A percentile compares a stretch with the other conserved stretches of the same genome.
phyloP scores from a whole-genome alignment of 2,329 filamentous ascomycete species.

The Didymellaceae sp. region DNA sequence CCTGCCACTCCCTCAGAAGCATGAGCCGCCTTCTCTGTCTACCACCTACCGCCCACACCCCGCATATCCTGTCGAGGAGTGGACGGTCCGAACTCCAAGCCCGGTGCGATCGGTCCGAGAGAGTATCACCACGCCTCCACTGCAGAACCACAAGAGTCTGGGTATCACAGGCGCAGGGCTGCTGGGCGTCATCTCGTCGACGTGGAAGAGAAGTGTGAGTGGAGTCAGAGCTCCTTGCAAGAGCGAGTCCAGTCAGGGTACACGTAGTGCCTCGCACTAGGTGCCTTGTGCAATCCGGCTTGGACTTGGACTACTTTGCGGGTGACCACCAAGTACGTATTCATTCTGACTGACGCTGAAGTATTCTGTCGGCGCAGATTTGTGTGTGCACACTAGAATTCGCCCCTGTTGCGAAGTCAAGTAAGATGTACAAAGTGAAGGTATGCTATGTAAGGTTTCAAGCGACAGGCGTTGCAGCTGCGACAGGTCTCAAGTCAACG shows the following conservation, averaged over 20 bases:
- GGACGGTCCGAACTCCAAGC: constrained; percentile 38
- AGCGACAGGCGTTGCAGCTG: too few relatives aligned
- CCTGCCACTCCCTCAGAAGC: constrained; percentile 31
- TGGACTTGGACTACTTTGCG: too few relatives aligned
- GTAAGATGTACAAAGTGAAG: too few relatives aligned
- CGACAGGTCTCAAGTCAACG: too few relatives aligned
- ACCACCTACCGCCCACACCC: constrained; percentile 33
- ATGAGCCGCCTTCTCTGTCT: constrained; percentile 13
- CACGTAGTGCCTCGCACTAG: constrained; percentile 4
- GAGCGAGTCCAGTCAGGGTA: not conserved
- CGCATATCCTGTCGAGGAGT: constrained; percentile 34
- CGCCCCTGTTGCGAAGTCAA: too few relatives aligned
- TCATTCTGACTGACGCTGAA: too few relatives aligned
- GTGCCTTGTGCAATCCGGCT: too few relatives aligned
- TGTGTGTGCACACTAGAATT: too few relatives aligned
- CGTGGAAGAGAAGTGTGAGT: constrained; percentile 33
- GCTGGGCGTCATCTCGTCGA: constrained; percentile 28
- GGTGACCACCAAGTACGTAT: too few relatives aligned
- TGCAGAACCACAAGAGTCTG: constrained; percentile 17
- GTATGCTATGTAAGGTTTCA: too few relatives aligned
- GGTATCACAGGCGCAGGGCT: constrained; percentile 20
- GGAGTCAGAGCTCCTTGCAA: not conserved
- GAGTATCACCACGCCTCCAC: constrained; percentile 29
- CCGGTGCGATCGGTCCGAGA: constrained; percentile 33
- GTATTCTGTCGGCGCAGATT: too few relatives aligned